Evolutionary conservation across 495 filamentous ascomycete species (phyloP).

Genomic region (Evernia prunastri): DNA sequence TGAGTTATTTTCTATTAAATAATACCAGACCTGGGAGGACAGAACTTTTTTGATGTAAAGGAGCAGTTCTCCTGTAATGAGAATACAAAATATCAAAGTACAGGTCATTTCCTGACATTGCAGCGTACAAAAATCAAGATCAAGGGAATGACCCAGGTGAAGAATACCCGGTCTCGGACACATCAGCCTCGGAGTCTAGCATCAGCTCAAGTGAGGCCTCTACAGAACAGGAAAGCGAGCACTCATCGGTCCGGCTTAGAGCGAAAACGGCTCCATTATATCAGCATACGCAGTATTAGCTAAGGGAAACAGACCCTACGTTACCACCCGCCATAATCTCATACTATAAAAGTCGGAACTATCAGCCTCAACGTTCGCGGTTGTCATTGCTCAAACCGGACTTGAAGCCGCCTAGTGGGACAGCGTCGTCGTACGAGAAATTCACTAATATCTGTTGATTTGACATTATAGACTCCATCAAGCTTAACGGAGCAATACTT

Average conservation of each 20-base stretch:
- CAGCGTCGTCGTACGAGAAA: not conserved
- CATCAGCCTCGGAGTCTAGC: constrained; percentile 4
- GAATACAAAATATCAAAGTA: too few relatives aligned
- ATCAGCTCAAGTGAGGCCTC: constrained; percentile 4
- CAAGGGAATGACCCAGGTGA: constrained; percentile 1
- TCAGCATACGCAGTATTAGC: not conserved
- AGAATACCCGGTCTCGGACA: constrained; percentile 1
- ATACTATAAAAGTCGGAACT: not conserved
- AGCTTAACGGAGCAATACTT: too few relatives aligned
- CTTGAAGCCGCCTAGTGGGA: constrained; percentile 6
- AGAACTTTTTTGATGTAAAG: too few relatives aligned
- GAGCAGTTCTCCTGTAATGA: too few relatives aligned
- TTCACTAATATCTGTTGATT: constrained; percentile 8
- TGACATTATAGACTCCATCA: constrained; percentile 1
- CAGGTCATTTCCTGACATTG: too few relatives aligned
- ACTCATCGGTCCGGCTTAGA: not conserved
- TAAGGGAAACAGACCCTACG: not conserved
- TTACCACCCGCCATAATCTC: not conserved
- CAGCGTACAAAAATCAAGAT: too few relatives aligned
- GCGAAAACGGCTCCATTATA: constrained; percentile 1
- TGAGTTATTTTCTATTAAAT: too few relatives aligned
- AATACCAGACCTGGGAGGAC: too few relatives aligned
- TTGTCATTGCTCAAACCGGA: constrained; percentile 2
- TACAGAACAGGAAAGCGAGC: constrained; percentile 2
- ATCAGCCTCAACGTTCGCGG: not conserved